phyloP scores from a whole-genome alignment of 1,284 basidiomycete species.

The Phenoliferia sp. region DNA sequence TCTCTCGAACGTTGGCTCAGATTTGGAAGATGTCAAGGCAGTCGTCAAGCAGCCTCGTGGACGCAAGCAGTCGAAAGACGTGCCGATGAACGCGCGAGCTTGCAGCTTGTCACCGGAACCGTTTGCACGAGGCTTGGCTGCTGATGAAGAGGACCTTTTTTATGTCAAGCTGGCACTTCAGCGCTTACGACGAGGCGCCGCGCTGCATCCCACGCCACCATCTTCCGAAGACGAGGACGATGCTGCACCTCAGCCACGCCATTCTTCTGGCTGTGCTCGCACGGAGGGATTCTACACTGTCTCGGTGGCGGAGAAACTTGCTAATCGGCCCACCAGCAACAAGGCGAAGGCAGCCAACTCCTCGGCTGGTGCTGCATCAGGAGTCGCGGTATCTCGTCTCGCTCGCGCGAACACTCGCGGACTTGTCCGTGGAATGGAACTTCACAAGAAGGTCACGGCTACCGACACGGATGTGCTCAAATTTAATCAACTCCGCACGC shows the following conservation, averaged over 20 bases:
- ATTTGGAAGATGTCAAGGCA: background rate
- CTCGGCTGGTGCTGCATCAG: constrained; percentile 26
- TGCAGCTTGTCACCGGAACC: constrained; percentile 52
- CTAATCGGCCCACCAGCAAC: constrained; percentile 64
- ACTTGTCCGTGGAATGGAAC: constrained; percentile 87
- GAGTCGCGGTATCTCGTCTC: constrained; percentile 56
- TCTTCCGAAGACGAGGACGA: constrained; percentile 27
- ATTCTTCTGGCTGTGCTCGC: constrained; percentile 74
- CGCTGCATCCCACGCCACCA: constrained; percentile 29
- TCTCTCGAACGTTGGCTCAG: background rate
- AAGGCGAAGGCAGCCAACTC: constrained; percentile 45
- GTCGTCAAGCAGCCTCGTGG: background rate
- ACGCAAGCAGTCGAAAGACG: background rate
- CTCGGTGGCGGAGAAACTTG: constrained; percentile 82
- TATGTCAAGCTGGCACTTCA: constrained; percentile 66
- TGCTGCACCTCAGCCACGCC: constrained; percentile 45
- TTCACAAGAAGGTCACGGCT: constrained; percentile 64
- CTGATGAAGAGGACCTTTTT: constrained; percentile 89
- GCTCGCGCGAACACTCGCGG: constrained; percentile 92
- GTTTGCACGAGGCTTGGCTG: constrained; percentile 55
- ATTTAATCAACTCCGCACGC: constrained; percentile 95
- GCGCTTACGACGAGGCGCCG: constrained; percentile 38
- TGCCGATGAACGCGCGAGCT: constrained; percentile 9
- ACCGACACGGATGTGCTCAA: constrained; percentile 63
- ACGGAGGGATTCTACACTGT: constrained; percentile 96